phyloP scores from a whole-genome alignment of 768 basidiomycete genomes.

The Cubamyces sp. region DNA sequence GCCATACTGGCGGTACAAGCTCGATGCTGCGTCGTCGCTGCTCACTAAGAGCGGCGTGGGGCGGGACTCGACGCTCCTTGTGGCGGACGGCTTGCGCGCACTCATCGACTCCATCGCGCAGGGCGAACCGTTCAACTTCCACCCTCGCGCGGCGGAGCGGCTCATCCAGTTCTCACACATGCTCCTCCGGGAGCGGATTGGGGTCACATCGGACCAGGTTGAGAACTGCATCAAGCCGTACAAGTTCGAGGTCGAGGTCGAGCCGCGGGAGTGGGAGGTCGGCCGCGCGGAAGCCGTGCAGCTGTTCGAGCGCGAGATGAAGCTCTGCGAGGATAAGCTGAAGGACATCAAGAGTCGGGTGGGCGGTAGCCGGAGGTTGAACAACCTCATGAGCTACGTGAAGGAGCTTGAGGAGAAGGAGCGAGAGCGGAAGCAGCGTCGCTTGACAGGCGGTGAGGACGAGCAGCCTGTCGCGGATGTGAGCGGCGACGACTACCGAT shows the following conservation, averaged over 20 bases:
- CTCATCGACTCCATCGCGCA: conserved; percentile 89
- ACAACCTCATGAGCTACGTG: conserved; percentile 78
- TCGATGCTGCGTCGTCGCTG: conserved; percentile 90
- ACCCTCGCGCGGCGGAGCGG: conserved; percentile 86
- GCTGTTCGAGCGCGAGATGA: conserved; percentile 83
- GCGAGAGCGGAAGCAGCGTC: conserved; percentile 60
- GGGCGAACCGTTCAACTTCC: conserved; percentile 90
- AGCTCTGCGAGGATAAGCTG: conserved; percentile 84
- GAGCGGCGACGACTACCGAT: conserved; percentile 79
- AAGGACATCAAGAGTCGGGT: conserved; percentile 87
- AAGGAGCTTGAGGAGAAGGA: conserved; percentile 79
- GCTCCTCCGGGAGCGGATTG: conserved; percentile 91
- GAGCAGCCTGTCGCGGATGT: conserved; percentile 40
- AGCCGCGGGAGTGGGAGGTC: conserved; percentile 87
- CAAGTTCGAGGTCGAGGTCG: conserved; percentile 98
- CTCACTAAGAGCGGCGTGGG: conserved; percentile 97
- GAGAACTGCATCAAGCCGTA: conserved; percentile 99
- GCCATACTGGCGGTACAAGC: conserved; percentile 94
- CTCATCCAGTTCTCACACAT: conserved; percentile 91
- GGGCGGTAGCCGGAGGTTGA: conserved; percentile 83
- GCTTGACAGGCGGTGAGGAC: conserved; percentile 44
- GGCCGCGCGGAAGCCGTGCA: conserved; percentile 77
- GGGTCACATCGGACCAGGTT: conserved; percentile 96
- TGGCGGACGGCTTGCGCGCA: conserved; percentile 89
- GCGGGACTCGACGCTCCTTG: conserved; percentile 89